These are phyloP conservation scores for Triglochin maritima DNA, from an alignment of 106 monocot genomes.

Conservation along the genomic window DNA sequence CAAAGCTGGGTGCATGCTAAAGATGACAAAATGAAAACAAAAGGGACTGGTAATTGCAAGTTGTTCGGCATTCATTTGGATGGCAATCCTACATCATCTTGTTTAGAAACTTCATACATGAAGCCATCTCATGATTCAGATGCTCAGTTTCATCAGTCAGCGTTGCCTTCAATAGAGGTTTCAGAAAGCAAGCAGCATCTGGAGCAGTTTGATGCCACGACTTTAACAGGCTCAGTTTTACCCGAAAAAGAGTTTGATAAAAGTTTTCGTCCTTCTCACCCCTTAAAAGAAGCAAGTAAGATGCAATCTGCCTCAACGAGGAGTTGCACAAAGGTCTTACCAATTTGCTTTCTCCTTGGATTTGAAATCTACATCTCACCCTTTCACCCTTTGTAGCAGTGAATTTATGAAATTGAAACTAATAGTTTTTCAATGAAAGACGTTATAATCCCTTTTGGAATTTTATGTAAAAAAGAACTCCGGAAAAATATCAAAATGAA, in stretches of 20 bases:
- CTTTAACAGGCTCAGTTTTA: neutral
- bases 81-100: neutral
- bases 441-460: too few species aligned
- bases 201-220: conserved; percentile 4
- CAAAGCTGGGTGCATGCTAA: conserved; percentile 16
- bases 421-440: too few species aligned
- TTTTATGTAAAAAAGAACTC: too few species aligned
- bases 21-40: neutral
- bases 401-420: too few species aligned
- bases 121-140: conserved; percentile 3
- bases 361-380: too few species aligned
- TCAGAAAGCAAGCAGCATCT: conserved; percentile 1
- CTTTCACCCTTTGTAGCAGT: too few species aligned
- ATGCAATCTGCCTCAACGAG: conserved; percentile 12
- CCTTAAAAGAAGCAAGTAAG: conserved; percentile 12
- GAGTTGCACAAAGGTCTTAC: conserved; percentile 36
- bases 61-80: conserved; percentile 74
- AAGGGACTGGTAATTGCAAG: conserved; percentile 42
- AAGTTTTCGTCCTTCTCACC: neutral
- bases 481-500: too few species aligned
- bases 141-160: neutral
- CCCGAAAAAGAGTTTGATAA: conserved; percentile 10
- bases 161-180: neutral
- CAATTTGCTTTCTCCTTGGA: too few species aligned
- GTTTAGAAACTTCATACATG: neutral